Conservation (phyloP, 495 filamentous ascomycete species). For the Penicillium paxilli region DNA sequence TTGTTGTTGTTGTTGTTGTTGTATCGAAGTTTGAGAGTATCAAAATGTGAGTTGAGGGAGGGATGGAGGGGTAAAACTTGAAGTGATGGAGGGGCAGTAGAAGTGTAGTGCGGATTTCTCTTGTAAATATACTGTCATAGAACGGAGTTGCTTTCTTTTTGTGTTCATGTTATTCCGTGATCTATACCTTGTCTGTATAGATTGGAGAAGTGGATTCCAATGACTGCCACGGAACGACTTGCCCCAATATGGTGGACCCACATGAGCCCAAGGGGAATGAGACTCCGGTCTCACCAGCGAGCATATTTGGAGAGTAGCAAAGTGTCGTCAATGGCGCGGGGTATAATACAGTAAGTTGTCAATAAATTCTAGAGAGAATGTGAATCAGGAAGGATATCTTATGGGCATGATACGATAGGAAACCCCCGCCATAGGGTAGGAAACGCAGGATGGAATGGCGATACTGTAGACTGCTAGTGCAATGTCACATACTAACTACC, state of each 20-base stretch:
- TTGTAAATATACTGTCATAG: slow-evolving; percentile 1
- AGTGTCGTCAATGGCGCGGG: too few relatives aligned
- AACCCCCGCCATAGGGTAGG: too few relatives aligned
- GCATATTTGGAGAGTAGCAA: too few relatives aligned
- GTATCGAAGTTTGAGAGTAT: neutral
- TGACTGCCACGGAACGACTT: neutral
- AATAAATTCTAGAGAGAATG: too few relatives aligned
- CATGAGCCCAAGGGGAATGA: neutral
- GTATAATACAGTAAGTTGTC: too few relatives aligned
- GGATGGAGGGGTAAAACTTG: neutral
- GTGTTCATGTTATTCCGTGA: neutral
- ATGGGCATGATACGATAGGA: too few relatives aligned
- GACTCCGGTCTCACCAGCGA: neutral
- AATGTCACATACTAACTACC: too few relatives aligned
- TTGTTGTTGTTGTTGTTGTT: neutral
- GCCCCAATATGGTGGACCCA: neutral
- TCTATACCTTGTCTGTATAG: neutral
- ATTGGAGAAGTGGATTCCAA: neutral
- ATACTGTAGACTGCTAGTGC: too few relatives aligned
- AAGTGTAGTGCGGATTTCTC: neutral
- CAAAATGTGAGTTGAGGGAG: neutral
- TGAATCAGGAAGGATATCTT: too few relatives aligned
- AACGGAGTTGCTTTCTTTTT: slow-evolving; percentile 9
- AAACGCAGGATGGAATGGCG: too few relatives aligned
- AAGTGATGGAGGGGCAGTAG: neutral